Evolutionary conservation across 176 grass and related monocot species (phyloP), one percentile per base, ranked within the genome.

Genomic region (Areca catechu): DNA sequence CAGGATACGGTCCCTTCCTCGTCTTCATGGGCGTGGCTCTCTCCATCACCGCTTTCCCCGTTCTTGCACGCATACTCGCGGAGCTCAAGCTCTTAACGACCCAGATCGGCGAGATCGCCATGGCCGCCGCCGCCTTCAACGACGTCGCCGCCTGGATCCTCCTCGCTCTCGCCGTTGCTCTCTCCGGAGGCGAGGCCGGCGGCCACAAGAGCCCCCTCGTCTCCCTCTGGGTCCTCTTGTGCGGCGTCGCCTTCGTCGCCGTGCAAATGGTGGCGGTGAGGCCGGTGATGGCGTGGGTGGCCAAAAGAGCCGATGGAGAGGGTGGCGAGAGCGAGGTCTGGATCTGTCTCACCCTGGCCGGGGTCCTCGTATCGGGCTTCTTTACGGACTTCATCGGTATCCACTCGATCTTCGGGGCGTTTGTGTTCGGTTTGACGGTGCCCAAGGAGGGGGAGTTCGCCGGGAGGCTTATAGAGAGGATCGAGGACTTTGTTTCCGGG

Each of bases 1-100:
- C 82, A 0, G 76, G 75, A 0, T 95, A 95, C 71, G 85, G 71
- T 7, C 82, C 90, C 0, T 95, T 95, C 53, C 58, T 95, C 17
- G 85, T 95, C 0, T 95, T 95, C 76, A 95, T 95, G 89, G 85
- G 85, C 18, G 90, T 95, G 3, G 63, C 89, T 7, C 69, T 95
- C 14, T 95, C 89, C 55, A 95, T 95, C 72, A 95, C 89, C 6
- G 89, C 89, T 0, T 95, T 95, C 71, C 89, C 85, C 0, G 89
- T 95, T 0, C 70, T 95, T 5, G 89, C 89, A 6, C 84, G 89
- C 51, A 95, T 95, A 63, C 85, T 95, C 18, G 89, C 89, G 5
- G 89, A 95, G 72, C 74, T 95, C 16, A 95, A 95, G 63, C 85
- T 89, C 1, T 67, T 95, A 51, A 89, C 85, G 24, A 83, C 90